Evolutionary conservation across 2,329 filamentous ascomycete genomes (phyloP), one percentile per base, ranked within the genome.

Genomic region (Colletotrichum sp.): DNA sequence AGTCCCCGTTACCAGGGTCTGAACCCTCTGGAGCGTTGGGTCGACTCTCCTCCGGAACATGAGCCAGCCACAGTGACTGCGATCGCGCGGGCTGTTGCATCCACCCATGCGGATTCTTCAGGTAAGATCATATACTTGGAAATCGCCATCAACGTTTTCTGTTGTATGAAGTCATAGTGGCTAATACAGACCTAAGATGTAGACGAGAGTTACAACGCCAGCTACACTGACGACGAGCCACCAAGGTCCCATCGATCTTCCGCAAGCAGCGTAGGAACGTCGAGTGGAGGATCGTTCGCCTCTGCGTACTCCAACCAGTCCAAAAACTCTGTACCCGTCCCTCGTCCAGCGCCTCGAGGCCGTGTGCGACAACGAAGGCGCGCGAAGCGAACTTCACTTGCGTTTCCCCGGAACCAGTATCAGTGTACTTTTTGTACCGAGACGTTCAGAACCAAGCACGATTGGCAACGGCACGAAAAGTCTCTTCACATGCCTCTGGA

Each of bases 391-490:
- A 69, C 69, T 7, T 66, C 76, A 16, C 24, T 68, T 7, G 72
- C 66, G 16, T 34, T 34, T n/a, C 60, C 72, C 16, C 68, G 60
- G 5, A 75, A 75, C 36, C 72, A 75, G 21, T 75, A 71, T 24
- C 87, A 88, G 64, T 88, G 87, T 71, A 88, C 87, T 0, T 88
- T 88, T 66, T 88, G 87, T 69, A 87, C 86, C 0, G 86, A 88
- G 55, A 85, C 84, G 0, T 88, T 88, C 78, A 84, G 84, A 62
- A 84, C 84, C 0, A 88, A 87, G 24, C 84, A 88, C 70, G 86
- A 87, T 21, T 88, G 87, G 87, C 85, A 86, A 26, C 83, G 90
- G 26, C 90, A 91, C 76, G 90, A 91, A 71, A 86, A 86, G 62
- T 85, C 86, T 72, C 84, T 85, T 68, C 89, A 83, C 79, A 84